A percentile compares a stretch with the other conserved stretches of the same genome.
phyloP scores from a whole-genome alignment of 2,329 filamentous ascomycete species.

The Pseudogymnoascus sp. region DNA sequence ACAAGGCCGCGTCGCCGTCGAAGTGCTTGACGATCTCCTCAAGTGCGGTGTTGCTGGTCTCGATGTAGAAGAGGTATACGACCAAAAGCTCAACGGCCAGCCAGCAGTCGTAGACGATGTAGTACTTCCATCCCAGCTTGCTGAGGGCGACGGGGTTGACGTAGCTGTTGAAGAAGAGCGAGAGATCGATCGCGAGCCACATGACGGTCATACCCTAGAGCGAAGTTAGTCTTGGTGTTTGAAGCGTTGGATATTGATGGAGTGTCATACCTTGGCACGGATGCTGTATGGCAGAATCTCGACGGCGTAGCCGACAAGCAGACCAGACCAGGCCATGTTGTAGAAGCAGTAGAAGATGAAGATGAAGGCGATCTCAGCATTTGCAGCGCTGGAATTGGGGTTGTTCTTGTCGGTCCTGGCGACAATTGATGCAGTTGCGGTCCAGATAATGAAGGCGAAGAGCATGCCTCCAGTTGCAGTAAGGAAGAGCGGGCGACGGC shows the following conservation, averaged over 20 bases:
- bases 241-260: neutral
- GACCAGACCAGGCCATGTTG: conserved; percentile 25
- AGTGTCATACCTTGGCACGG: conserved; percentile 19
- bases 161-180: conserved; percentile 31
- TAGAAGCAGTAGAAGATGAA: conserved; percentile 41
- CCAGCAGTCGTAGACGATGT: conserved; percentile 34
- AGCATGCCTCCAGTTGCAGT: conserved; percentile 21
- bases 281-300: conserved; percentile 24
- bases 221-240: neutral
- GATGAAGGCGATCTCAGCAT: conserved; percentile 35
- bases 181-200: conserved; percentile 32
- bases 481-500: conserved; percentile 22
- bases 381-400: conserved; percentile 16
- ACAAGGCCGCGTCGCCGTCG: conserved; percentile 33
- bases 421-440: conserved; percentile 26
- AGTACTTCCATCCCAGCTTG: conserved; percentile 31
- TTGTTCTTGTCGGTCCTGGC: conserved; percentile 25
- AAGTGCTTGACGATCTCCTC: conserved; percentile 38
- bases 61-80: conserved; percentile 30
- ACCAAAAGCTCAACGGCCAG: conserved; percentile 21
- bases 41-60: conserved; percentile 35
- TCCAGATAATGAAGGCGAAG: conserved; percentile 18
- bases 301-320: conserved; percentile 22
- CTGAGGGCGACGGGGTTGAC: conserved; percentile 31
- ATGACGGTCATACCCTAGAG: conserved; percentile 22